Evolutionary conservation across 306 rosid species (phyloP), one percentile per base, ranked within the genome.

Genomic region (Begonia masoniana): DNA sequence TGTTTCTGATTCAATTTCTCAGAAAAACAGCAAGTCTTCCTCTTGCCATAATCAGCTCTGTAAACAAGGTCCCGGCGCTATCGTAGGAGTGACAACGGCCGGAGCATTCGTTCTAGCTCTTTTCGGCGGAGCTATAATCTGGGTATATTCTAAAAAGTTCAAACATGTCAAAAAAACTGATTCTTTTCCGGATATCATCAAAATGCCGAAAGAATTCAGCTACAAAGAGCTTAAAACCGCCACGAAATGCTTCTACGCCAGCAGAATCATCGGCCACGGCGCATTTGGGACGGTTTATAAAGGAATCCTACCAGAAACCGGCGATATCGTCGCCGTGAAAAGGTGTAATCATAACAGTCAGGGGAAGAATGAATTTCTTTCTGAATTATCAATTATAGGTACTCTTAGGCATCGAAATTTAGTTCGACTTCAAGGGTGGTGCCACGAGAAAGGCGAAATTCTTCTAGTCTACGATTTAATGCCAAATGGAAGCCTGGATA

Each of bases 401-500:
- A 75, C 88, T 24, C 86, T 91, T 2, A 70, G 99, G 55, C 99
- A 91, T 58, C 73, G 99, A 13, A 91, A 91, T 77, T 80, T 91
- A 12, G 96, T 91, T 48, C 76, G 95, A 12, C 87, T 91, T 48
- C 94, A 86, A 62, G 99, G 96, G 0, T 91, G 94, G 94, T 91
- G 99, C 51, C 94, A 91, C 43, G 96, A 91, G 73, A 83, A 91
- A 52, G 96, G 94, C 0, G 96, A 91, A 61, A 91, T 91, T 63
- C 59, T 91, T 41, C 58, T 91, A 46, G 99, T 91, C 16, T 91
- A 91, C 47, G 99, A 86, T 50, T 76, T 91, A 67, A 91, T 91
- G 99, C 88, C 94, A 7, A 91, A 91, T 63, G 96, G 99, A 42
- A 91, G 99, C 68, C 75, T 91, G 17, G 99, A 91, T 59, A 91